A percentile compares a stretch with the other conserved stretches of the same genome.
These are phyloP conservation scores for Fennellomyces sp. DNA, from an alignment of 371 early-diverging fungal species.

Conservation along the genomic window DNA sequence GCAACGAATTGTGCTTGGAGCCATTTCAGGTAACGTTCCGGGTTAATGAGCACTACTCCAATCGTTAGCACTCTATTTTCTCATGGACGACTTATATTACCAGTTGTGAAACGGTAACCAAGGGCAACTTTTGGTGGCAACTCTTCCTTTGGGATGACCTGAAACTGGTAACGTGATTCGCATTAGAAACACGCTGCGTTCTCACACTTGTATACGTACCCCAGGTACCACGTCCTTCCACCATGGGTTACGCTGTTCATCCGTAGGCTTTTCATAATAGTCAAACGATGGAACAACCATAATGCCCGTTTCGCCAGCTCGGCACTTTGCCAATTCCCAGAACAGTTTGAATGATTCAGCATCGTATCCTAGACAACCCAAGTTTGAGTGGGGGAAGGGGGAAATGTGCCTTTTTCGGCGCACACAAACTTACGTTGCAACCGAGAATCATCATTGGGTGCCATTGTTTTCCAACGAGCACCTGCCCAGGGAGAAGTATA, in stretches of 20 bases:
- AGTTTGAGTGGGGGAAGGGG: no score
- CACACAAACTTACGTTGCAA: slow-evolving; percentile 28
- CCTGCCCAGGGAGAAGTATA: slow-evolving; percentile 73
- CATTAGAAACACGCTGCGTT: not conserved
- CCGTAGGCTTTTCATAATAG: slow-evolving; percentile 40
- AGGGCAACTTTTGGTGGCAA: slow-evolving; percentile 24
- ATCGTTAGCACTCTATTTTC: not conserved
- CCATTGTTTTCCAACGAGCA: slow-evolving; percentile 73
- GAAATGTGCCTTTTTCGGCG: not conserved
- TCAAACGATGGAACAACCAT: slow-evolving; percentile 34
- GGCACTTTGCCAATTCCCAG: slow-evolving; percentile 31
- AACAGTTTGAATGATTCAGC: slow-evolving; percentile 27
- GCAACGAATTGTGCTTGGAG: slow-evolving; percentile 51
- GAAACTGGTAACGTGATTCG: slow-evolving; percentile 24
- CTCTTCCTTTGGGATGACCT: slow-evolving; percentile 40
- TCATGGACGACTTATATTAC: slow-evolving; percentile 18
- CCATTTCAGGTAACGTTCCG: slow-evolving; percentile 65
- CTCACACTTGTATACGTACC: slow-evolving; percentile 25
- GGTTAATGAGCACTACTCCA: slow-evolving; percentile 48
- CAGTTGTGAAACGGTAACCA: slow-evolving; percentile 57
- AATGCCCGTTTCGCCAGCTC: slow-evolving; percentile 31
- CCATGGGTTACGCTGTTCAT: slow-evolving; percentile 49
- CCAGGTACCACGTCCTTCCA: slow-evolving; percentile 51
- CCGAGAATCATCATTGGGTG: slow-evolving; percentile 50
- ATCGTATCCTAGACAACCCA: slow-evolving; percentile 31